Evolutionary conservation across 805 yeast species (phyloP), one percentile per base, ranked within the genome.

Genomic region (Clavispora phyllophila): DNA sequence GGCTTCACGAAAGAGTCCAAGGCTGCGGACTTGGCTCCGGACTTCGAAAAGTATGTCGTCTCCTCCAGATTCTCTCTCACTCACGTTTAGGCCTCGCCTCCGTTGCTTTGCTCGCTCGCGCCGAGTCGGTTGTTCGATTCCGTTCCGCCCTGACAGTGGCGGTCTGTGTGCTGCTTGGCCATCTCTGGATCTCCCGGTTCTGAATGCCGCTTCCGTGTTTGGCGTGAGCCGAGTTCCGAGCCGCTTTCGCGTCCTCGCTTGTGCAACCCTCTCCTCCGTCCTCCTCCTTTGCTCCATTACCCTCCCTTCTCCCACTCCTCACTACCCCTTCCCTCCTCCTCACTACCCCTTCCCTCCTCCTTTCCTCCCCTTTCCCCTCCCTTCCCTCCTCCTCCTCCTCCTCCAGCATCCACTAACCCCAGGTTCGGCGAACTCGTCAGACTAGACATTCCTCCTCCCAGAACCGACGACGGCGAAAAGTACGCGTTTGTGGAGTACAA

Each of bases 401-500:
- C 26, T 27, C 24, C 33, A 18, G 23, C 25, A 24, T 28, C 40
- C 34, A 50, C 53, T 40, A 42, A 49, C 43, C 42, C 29, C 54
- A 78, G 83, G 58, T 76, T 53, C 49, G 86, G 85, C 39, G 72
- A 70, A 50, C 64, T 81, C 35, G 76, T 76, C 39, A 70, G 82
- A 61, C 75, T 80, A 40, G 82, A 76, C 48, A 75, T 80, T 37
- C 79, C 84, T 33, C 84, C 84, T 42, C 81, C 84, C 46, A 73
- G 79, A 60, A 68, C 75, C 23, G 73, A 73, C 43, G 81, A 76
- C 50, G 79, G 80, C 32, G 70, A 76, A 47, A 81, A 79, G 52
- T 81, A 70, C 54, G 86, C 84, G 7, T 81, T 80, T 60, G 84
- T 81, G 20, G 83, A 80, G 54, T 81, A 71, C 57, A 68, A 72